These are phyloP conservation scores for Ceratocystis alfenasii DNA, from an alignment of 2,329 filamentous ascomycete genomes.

Conservation along the genomic window DNA sequence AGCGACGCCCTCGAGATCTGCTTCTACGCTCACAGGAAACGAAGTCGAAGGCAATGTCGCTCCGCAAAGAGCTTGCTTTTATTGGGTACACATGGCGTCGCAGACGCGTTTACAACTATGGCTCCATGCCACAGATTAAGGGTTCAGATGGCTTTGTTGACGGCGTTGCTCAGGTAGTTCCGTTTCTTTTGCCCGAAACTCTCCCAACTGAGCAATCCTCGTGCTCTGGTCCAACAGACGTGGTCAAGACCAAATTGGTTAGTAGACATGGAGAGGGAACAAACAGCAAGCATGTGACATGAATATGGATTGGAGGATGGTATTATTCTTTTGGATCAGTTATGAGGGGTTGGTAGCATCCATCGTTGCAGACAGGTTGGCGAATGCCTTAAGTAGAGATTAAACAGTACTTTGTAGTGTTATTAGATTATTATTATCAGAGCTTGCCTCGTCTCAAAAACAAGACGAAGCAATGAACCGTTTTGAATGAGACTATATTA, in stretches of 20 bases:
- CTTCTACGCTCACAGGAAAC: constrained; percentile 62
- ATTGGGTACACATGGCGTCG: constrained; percentile 73
- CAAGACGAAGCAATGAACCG: background rate
- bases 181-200: background rate
- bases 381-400: constrained; percentile 2
- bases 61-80: constrained; percentile 74
- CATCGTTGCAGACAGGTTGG: background rate
- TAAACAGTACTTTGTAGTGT: constrained; percentile 5
- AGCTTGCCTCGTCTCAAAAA: background rate
- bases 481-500: background rate
- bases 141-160: constrained; percentile 2
- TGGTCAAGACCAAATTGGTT: background rate
- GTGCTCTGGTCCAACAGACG: background rate
- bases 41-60: constrained; percentile 57
- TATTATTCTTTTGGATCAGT: background rate
- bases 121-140: constrained; percentile 15
- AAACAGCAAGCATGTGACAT: background rate
- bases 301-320: background rate
- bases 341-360: background rate
- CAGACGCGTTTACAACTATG: constrained; percentile 22
- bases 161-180: constrained; percentile 11
- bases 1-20: constrained; percentile 72
- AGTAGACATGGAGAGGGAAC: background rate
- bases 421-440: constrained; percentile 2
- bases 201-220: background rate